phyloP scores from a whole-genome alignment of 345 rosid species.

The Theobroma cacao region DNA sequence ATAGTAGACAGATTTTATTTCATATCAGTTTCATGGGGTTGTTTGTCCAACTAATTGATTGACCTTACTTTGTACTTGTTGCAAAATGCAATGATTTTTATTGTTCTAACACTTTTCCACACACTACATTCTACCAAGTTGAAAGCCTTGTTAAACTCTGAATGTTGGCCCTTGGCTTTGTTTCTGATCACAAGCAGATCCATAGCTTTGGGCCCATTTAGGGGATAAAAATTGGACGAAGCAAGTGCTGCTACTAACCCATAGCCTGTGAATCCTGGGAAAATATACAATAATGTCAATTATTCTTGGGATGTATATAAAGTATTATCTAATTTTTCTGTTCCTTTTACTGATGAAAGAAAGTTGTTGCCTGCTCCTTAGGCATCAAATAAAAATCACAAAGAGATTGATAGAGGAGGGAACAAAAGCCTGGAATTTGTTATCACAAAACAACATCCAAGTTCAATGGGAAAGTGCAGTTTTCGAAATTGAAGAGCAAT shows the following conservation, averaged over 20 bases:
- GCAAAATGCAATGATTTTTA: not conserved
- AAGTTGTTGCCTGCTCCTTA: conserved; percentile 18
- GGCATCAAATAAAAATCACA: conserved; percentile 72
- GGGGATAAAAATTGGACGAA: conserved; percentile 12
- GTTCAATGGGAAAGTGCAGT: conserved; percentile 75
- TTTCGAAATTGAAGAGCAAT: conserved; percentile 78
- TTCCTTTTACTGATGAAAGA: not conserved
- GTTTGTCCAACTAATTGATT: not conserved
- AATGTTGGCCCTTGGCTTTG: not conserved
- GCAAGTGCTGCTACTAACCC: not conserved
- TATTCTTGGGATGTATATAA: not conserved
- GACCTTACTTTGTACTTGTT: not conserved
- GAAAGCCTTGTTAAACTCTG: not conserved
- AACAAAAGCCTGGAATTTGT: conserved; percentile 71
- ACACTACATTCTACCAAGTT: not conserved
- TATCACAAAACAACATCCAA: conserved; percentile 57
- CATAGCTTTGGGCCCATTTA: not conserved
- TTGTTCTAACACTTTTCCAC: not conserved
- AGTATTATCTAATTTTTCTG: not conserved
- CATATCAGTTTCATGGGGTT: not conserved
- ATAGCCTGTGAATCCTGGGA: not conserved
- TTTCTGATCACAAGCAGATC: not conserved
- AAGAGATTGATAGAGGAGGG: conserved; percentile 90
- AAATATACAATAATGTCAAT: not conserved
- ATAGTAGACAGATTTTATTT: not conserved